These are phyloP conservation scores for Xylariaceae sp. DNA, from an alignment of 2,329 filamentous ascomycete genomes.

Conservation along the genomic window DNA sequence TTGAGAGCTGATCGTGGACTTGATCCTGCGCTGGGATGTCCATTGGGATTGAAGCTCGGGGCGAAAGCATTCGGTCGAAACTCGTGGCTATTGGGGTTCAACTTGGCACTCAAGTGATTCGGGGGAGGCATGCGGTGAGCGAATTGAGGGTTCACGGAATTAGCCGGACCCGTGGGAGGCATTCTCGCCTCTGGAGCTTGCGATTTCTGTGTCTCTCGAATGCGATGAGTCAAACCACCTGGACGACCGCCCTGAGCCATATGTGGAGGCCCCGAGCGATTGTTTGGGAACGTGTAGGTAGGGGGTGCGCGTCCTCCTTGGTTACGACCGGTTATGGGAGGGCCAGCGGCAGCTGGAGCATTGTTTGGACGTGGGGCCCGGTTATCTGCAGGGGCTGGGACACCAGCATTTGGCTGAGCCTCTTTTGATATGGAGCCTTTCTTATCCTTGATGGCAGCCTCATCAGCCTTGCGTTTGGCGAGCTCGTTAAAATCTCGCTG, in stretches of 20 bases:
- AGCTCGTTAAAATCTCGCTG: constrained; percentile 68
- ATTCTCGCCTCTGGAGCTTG: constrained; percentile 58
- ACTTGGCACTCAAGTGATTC: constrained; percentile 50
- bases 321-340: constrained; percentile 18
- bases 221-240: constrained; percentile 47
- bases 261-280: constrained; percentile 43
- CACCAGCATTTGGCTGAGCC: constrained; percentile 34
- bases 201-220: constrained; percentile 52
- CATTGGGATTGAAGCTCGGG: constrained; percentile 72
- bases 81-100: constrained; percentile 67
- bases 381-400: constrained; percentile 22
- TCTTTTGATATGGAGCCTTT: constrained; percentile 46
- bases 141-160: constrained; percentile 49
- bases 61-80: constrained; percentile 85
- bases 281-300: constrained; percentile 45
- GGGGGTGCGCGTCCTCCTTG: constrained; percentile 49
- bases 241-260: constrained; percentile 38
- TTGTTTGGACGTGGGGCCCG: constrained; percentile 31
- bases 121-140: constrained; percentile 50
- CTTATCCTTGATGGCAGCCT: constrained; percentile 48
- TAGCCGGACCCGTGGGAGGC: constrained; percentile 70
- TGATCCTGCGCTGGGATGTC: constrained; percentile 61
- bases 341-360: constrained; percentile 13
- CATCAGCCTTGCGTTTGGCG: constrained; percentile 42
- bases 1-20: constrained; percentile 64